Evolutionary conservation across 768 basidiomycete genomes (phyloP).

Genomic region (Hortiboletus campestris): DNA sequence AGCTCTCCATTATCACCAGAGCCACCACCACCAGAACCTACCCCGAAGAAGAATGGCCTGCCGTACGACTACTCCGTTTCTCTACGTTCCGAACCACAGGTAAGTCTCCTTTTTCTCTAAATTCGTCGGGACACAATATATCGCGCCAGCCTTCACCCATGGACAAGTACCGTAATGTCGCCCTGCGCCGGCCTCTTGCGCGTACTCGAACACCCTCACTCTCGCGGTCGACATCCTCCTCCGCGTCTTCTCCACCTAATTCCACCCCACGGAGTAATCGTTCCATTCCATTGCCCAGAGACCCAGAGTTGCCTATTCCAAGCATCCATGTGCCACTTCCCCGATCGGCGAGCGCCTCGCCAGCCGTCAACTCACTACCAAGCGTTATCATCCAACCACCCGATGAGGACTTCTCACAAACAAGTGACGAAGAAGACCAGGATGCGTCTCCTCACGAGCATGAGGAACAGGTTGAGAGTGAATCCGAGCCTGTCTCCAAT

Average conservation of each 20-base stretch:
- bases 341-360: conserved; percentile 49
- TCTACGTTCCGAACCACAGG: conserved; percentile 61
- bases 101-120: conserved; percentile 24
- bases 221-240: conserved; percentile 55
- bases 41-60: conserved; percentile 50
- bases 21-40: conserved; percentile 34
- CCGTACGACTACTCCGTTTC: conserved; percentile 55
- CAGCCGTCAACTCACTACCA: conserved; percentile 36
- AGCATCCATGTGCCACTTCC: conserved; percentile 51
- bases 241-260: conserved; percentile 54
- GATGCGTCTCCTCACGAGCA: background rate
- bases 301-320: conserved; percentile 47
- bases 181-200: conserved; percentile 48
- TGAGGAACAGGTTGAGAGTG: conserved; percentile 20
- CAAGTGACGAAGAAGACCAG: conserved; percentile 16
- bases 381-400: conserved; percentile 24
- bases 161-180: conserved; percentile 63
- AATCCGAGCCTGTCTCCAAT: conserved; percentile 19
- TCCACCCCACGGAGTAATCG: conserved; percentile 62
- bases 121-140: background rate
- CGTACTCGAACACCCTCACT: conserved; percentile 66
- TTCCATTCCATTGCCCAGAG: conserved; percentile 41
- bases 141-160: conserved; percentile 57
- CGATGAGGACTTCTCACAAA: conserved; percentile 14
- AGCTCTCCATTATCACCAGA: conserved; percentile 46